phyloP scores from a whole-genome alignment of 768 basidiomycete species.

The Termitomyces sp. region DNA sequence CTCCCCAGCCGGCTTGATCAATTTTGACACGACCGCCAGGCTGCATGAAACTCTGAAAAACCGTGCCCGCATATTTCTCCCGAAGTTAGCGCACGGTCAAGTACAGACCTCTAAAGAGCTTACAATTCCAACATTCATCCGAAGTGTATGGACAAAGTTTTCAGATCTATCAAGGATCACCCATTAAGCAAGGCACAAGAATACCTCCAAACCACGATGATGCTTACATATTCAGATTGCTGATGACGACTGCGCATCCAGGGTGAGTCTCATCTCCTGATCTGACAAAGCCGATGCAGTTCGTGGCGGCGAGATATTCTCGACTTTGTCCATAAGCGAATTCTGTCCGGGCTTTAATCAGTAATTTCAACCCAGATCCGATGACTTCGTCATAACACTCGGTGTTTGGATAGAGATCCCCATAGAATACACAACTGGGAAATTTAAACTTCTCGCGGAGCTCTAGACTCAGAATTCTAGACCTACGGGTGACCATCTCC shows the following conservation, averaged over 20 bases:
- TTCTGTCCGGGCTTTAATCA: constrained; percentile 58
- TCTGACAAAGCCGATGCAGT: constrained; percentile 77
- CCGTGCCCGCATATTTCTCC: constrained; percentile 30
- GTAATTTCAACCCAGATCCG: constrained; percentile 42
- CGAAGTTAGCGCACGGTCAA: neutral
- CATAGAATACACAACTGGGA: constrained; percentile 80
- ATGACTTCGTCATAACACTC: constrained; percentile 58
- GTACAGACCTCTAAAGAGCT: constrained; percentile 20
- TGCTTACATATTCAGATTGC: constrained; percentile 46
- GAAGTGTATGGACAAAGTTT: constrained; percentile 37
- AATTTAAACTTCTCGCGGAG: neutral
- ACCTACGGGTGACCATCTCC: constrained; percentile 70
- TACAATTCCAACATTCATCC: constrained; percentile 66
- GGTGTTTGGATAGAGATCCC: constrained; percentile 69
- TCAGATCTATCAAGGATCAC: constrained; percentile 19
- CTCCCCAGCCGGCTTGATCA: constrained; percentile 57
- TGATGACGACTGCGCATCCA: constrained; percentile 71
- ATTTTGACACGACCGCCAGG: constrained; percentile 38
- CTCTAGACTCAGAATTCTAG: neutral
- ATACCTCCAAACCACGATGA: neutral
- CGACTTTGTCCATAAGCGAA: constrained; percentile 61
- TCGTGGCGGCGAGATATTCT: constrained; percentile 54
- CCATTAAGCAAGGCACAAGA: neutral
- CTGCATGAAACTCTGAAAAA: constrained; percentile 46
- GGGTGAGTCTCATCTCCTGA: constrained; percentile 45